These are phyloP conservation scores for Hypomyces perniciosus DNA, from an alignment of 2,329 filamentous ascomycete genomes.

Conservation along the genomic window DNA sequence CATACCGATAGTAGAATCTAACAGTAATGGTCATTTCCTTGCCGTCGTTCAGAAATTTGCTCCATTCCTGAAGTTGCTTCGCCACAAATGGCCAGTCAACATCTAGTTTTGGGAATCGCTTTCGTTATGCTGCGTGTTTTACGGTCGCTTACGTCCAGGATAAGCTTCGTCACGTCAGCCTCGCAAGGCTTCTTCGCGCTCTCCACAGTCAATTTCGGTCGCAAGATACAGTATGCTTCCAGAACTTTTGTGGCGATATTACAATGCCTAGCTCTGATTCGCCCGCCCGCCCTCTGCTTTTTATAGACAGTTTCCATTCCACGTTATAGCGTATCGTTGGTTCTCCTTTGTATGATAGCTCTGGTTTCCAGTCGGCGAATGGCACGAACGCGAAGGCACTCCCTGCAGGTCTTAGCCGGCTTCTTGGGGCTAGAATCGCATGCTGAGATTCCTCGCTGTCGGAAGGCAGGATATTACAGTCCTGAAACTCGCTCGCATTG, in stretches of 20 bases:
- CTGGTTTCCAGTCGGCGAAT: background rate
- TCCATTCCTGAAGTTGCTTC: conserved; percentile 8
- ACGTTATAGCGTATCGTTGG: conserved; percentile 9
- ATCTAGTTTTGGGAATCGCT: background rate
- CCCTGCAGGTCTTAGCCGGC: conserved; percentile 7
- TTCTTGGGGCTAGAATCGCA: conserved; percentile 2
- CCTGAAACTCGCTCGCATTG: background rate
- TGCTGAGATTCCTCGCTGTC: background rate
- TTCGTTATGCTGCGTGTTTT: background rate
- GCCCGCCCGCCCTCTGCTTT: conserved; percentile 2
- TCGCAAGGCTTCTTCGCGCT: conserved; percentile 6
- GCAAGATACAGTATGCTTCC: background rate
- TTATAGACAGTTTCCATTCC: conserved; percentile 6
- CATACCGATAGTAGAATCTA: conserved; percentile 7
- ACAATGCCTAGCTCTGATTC: conserved; percentile 5
- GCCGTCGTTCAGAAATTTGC: conserved; percentile 6
- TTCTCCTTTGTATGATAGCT: conserved; percentile 9
- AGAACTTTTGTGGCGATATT: background rate
- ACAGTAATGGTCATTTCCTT: conserved; percentile 3
- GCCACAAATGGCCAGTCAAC: conserved; percentile 10
- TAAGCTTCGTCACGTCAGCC: conserved; percentile 4
- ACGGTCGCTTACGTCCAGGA: background rate
- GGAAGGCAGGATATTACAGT: background rate
- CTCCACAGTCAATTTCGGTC: conserved; percentile 3
- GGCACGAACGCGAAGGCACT: background rate